Percentiles rank a stretch among this genome's conserved stretches.
Evolutionary conservation across 306 rosid species (phyloP).

Genomic region (Myrica gale): DNA sequence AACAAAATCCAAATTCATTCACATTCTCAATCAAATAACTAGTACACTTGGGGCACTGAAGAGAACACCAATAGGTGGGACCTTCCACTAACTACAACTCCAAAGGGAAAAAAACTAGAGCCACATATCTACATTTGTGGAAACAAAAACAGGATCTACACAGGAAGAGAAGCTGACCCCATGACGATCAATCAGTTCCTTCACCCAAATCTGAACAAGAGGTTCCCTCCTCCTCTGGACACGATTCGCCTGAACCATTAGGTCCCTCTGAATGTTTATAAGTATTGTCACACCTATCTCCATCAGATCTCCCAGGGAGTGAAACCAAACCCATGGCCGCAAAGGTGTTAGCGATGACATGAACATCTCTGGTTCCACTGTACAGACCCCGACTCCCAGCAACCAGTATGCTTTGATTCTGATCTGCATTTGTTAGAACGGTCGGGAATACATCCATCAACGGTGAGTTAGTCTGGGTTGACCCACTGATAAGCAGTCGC

Average conservation of each 20-base stretch:
- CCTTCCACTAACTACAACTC: slow-evolving; percentile 38
- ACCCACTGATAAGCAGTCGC: slow-evolving; percentile 72
- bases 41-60: slow-evolving; percentile 5
- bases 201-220: slow-evolving; percentile 37
- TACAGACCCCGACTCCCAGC: slow-evolving; percentile 83
- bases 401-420: slow-evolving; percentile 53
- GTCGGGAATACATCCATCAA: slow-evolving; percentile 63
- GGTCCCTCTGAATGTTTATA: slow-evolving; percentile 34
- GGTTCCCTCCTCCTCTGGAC: slow-evolving; percentile 38
- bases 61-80: slow-evolving; percentile 14
- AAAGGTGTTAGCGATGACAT: slow-evolving; percentile 65
- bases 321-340: slow-evolving; percentile 86
- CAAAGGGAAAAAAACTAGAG: slow-evolving; percentile 20
- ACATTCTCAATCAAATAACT: slow-evolving; percentile 23
- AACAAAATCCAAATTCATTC: slow-evolving; percentile 20
- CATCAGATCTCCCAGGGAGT: slow-evolving; percentile 53
- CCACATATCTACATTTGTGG: slow-evolving; percentile 44
- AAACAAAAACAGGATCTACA: slow-evolving; percentile 28
- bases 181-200: slow-evolving; percentile 22
- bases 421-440: slow-evolving; percentile 53
- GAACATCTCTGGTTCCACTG: slow-evolving; percentile 65
- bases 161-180: neutral
- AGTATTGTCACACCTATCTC: slow-evolving; percentile 29
- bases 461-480: slow-evolving; percentile 64
- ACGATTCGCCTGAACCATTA: slow-evolving; percentile 40